Conservation (phyloP, 176 grass and related monocot genomes). For the Rhynchospora pubera region DNA sequence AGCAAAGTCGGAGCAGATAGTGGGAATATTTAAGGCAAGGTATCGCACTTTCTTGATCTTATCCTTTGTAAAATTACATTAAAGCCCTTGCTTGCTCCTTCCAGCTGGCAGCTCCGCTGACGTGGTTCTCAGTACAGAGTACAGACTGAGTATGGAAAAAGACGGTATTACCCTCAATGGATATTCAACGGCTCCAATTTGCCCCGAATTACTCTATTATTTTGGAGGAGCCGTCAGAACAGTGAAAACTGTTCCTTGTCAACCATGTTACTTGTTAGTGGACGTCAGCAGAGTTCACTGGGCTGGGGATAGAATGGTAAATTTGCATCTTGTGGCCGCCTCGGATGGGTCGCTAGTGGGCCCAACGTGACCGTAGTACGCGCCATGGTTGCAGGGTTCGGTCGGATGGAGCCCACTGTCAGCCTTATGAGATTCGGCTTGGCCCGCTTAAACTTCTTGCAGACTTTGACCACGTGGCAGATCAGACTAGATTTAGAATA, state of each 20-base stretch:
- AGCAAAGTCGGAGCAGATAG: not conserved
- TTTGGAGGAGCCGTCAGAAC: not conserved
- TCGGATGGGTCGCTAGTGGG: not conserved
- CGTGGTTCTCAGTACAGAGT: not conserved
- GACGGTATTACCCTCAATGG: not conserved
- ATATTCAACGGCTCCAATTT: not conserved
- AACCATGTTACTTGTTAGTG: not conserved
- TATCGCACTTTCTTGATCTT: conserved; percentile 20
- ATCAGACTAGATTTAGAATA: not conserved
- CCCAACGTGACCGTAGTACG: not conserved
- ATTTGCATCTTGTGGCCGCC: not conserved
- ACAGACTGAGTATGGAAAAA: not conserved
- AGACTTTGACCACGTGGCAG: not conserved
- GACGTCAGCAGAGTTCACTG: not conserved
- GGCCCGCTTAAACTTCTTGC: not conserved
- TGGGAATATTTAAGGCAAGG: conserved; percentile 15
- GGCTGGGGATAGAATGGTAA: not conserved
- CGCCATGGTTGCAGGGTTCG: not conserved
- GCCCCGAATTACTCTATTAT: not conserved
- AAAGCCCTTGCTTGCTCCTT: not conserved
- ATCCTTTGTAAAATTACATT: not conserved
- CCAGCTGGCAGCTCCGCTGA: not conserved
- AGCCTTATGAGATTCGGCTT: conserved; percentile 5
- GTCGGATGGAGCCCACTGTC: not conserved
- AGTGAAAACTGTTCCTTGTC: conserved; percentile 7